These are phyloP conservation scores for Castanea sativa DNA, from an alignment of 306 rosid species.

Conservation along the genomic window DNA sequence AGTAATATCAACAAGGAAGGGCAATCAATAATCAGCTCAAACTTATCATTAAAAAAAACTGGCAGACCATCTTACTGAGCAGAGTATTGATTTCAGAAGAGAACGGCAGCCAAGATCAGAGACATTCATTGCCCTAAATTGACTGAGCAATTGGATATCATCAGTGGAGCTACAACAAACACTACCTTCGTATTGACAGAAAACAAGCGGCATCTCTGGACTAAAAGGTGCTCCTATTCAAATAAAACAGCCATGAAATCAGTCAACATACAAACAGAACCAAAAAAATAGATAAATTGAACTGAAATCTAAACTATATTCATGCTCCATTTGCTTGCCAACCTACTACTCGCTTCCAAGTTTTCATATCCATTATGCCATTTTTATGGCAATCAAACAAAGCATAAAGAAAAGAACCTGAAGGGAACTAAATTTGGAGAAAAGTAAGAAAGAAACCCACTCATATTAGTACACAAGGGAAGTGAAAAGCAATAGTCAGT, in stretches of 20 bases:
- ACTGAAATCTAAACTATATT: background rate
- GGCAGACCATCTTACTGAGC: slow-evolving; percentile 24
- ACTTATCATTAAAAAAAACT: background rate
- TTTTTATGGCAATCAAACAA: background rate
- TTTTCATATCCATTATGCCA: background rate
- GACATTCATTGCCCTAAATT: slow-evolving; percentile 18
- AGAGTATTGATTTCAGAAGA: slow-evolving; percentile 35
- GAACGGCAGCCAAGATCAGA: slow-evolving; percentile 23
- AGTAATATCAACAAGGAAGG: background rate
- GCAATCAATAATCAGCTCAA: background rate
- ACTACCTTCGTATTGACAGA: slow-evolving; percentile 41
- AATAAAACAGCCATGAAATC: background rate
- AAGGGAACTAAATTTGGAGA: background rate
- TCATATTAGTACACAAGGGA: slow-evolving; percentile 34
- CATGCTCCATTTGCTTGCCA: background rate
- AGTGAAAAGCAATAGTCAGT: slow-evolving; percentile 17
- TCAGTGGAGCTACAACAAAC: slow-evolving; percentile 38
- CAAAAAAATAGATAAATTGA: background rate
- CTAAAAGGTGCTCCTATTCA: slow-evolving; percentile 31
- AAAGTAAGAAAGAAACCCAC: slow-evolving; percentile 19
- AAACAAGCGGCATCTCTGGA: slow-evolving; percentile 20
- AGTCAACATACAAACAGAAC: background rate
- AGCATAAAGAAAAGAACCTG: background rate
- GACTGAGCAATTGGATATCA: slow-evolving; percentile 20
- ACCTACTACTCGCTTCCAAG: background rate